Conservation (phyloP, 2,329 filamentous ascomycete genomes). For the Emergomyces africanus region DNA sequence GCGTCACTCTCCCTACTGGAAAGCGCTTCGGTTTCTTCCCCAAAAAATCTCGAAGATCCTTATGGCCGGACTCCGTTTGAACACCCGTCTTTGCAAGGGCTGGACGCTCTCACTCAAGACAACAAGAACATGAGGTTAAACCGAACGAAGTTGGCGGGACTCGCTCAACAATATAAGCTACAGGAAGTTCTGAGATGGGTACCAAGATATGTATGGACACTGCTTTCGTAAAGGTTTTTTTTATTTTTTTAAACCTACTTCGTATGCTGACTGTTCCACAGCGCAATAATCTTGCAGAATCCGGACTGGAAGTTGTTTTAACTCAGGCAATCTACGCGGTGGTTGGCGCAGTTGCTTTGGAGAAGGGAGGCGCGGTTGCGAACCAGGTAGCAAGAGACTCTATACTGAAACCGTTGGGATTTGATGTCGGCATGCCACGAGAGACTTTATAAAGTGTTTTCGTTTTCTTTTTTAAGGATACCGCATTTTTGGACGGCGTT, state of each 20-base stretch:
- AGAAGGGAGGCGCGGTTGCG: slow-evolving; percentile 69
- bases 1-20: slow-evolving; percentile 49
- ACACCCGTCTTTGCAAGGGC: slow-evolving; percentile 56
- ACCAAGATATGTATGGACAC: slow-evolving; percentile 58
- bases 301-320: slow-evolving; percentile 63
- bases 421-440: slow-evolving; percentile 18
- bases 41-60: slow-evolving; percentile 30
- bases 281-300: slow-evolving; percentile 55
- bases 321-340: slow-evolving; percentile 72
- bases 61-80: slow-evolving; percentile 52
- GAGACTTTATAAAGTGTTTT: slow-evolving; percentile 3
- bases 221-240: neutral
- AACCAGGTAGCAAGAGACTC: slow-evolving; percentile 62
- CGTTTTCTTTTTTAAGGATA: neutral
- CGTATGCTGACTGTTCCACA: slow-evolving; percentile 17
- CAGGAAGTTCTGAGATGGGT: slow-evolving; percentile 74
- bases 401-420: slow-evolving; percentile 47
- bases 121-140: slow-evolving; percentile 51
- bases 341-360: slow-evolving; percentile 76
- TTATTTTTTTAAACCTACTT: neutral
- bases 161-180: slow-evolving; percentile 61
- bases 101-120: slow-evolving; percentile 55
- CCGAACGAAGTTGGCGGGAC: slow-evolving; percentile 50
- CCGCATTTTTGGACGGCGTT: slow-evolving; percentile 11
- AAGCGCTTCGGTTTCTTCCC: slow-evolving; percentile 23